phyloP scores from a whole-genome alignment of 345 rosid species.

The Pugionium cornutum region DNA sequence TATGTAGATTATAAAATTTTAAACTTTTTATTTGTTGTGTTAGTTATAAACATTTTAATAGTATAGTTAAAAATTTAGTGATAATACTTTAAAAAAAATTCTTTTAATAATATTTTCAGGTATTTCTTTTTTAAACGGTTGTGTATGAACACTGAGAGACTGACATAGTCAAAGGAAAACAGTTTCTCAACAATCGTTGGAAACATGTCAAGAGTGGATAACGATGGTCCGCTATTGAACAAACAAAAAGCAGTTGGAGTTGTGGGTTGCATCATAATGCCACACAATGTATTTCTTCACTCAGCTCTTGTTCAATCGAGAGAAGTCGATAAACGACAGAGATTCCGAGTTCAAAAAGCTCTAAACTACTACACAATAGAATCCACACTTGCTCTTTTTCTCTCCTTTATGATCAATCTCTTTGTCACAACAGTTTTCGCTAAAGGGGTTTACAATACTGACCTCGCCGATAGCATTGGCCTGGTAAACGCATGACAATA shows the following conservation, averaged over 20 bases:
- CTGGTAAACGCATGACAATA: slow-evolving; percentile 83
- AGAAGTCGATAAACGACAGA: slow-evolving; percentile 65
- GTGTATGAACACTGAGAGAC: no score
- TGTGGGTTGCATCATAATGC: slow-evolving; percentile 95
- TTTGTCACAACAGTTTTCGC: slow-evolving; percentile 92
- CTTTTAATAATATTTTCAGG: no score
- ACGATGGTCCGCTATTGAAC: slow-evolving; percentile 38
- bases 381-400: slow-evolving; percentile 64
- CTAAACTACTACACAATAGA: slow-evolving; percentile 84
- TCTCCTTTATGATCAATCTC: slow-evolving; percentile 85
- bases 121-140: no score
- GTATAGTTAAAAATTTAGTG: no score
- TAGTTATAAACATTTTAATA: no score
- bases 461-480: slow-evolving; percentile 70
- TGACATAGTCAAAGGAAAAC: no score
- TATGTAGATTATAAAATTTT: no score
- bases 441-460: slow-evolving; percentile 78
- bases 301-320: slow-evolving; percentile 95
- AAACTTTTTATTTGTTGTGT: no score
- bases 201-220: no score
- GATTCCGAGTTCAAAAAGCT: slow-evolving; percentile 77
- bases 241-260: slow-evolving; percentile 87
- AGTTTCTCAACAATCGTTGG: no score
- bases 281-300: slow-evolving; percentile 91
- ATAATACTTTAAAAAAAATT: no score